Evolutionary conservation across 2,329 filamentous ascomycete species (phyloP).

Genomic region (Thyridium curvatum): DNA sequence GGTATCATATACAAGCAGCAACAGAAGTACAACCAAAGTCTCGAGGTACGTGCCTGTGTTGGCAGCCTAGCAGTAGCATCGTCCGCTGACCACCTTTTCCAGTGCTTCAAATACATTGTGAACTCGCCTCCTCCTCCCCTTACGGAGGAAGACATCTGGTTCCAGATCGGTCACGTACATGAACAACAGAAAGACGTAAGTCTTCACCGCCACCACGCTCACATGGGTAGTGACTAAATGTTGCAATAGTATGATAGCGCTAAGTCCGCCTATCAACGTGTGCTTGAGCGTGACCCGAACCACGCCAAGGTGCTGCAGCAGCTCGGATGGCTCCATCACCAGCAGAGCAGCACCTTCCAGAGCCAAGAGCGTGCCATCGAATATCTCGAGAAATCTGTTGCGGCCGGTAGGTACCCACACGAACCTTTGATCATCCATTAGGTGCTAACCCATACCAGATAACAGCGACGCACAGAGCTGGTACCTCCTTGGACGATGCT

Average conservation of each 20-base stretch:
- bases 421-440: slow-evolving; percentile 1
- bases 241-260: slow-evolving; percentile 74
- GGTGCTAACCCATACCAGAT: slow-evolving; percentile 48
- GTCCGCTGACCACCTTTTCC: slow-evolving; percentile 15
- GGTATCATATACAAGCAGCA: slow-evolving; percentile 99
- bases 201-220: slow-evolving; percentile 17
- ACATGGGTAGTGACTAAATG: slow-evolving; percentile 13
- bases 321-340: slow-evolving; percentile 94
- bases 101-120: slow-evolving; percentile 99
- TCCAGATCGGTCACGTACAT: slow-evolving; percentile 97
- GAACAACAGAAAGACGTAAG: slow-evolving; percentile 98
- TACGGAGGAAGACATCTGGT: slow-evolving; percentile 98
- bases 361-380: slow-evolving; percentile 96
- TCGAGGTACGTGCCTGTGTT: slow-evolving; percentile 60
- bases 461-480: slow-evolving; percentile 95
- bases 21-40: slow-evolving; percentile 83
- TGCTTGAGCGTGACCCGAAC: slow-evolving; percentile 89
- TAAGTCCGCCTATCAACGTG: slow-evolving; percentile 85
- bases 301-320: slow-evolving; percentile 98
- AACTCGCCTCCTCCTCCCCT: slow-evolving; percentile 84
- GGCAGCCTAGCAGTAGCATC: background rate
- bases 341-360: slow-evolving; percentile 84
- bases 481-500: slow-evolving; percentile 95
- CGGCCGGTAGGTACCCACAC: slow-evolving; percentile 60
- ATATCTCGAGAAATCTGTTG: slow-evolving; percentile 93